phyloP scores from a whole-genome alignment of 257 asterid genomes.

The Solanum peruvianum region DNA sequence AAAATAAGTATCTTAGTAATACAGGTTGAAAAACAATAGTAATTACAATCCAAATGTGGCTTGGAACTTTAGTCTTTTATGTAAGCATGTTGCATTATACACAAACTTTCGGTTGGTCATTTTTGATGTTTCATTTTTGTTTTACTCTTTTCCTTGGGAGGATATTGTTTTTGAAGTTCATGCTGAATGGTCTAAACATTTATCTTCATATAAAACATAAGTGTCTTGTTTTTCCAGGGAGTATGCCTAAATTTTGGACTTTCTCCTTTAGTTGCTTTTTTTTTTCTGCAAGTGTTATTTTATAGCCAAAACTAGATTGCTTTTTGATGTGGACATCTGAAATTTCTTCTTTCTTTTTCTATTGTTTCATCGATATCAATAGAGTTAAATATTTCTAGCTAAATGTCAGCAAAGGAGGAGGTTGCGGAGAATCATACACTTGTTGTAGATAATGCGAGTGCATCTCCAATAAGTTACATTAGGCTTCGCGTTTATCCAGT shows the following conservation, averaged over 20 bases:
- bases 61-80: background rate
- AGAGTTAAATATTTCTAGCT: background rate
- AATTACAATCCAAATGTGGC: background rate
- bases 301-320: background rate
- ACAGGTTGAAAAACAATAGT: background rate
- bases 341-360: background rate
- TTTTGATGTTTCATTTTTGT: background rate
- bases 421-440: background rate
- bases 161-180: too few species aligned
- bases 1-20: background rate
- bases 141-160: too few species aligned
- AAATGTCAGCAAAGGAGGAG: background rate
- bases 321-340: background rate
- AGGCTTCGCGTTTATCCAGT: too few species aligned
- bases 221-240: background rate
- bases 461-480: too few species aligned
- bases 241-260: background rate
- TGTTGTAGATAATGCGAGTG: too few species aligned
- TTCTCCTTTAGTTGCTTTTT: too few species aligned
- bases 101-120: background rate
- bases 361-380: background rate
- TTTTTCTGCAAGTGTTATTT: too few species aligned
- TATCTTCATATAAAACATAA: background rate
- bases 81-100: background rate
- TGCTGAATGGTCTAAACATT: background rate